Evolutionary conservation across 169 alveolate genomes (phyloP).

Genomic region (Neospora caninum): DNA sequence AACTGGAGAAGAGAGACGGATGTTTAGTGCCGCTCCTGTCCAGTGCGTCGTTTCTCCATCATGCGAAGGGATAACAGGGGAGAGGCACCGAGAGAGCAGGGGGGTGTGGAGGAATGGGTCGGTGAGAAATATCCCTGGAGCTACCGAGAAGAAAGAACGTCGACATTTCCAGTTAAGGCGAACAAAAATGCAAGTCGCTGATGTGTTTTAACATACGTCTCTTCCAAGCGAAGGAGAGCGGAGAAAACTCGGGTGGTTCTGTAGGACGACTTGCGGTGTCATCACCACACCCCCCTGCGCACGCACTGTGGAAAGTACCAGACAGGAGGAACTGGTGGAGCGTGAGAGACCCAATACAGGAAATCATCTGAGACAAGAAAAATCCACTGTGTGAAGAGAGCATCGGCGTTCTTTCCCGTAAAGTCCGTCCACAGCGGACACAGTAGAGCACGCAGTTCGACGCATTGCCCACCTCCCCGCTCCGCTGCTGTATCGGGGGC

Average conservation of each 20-base stretch:
- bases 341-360: neutral
- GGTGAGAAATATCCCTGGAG: neutral
- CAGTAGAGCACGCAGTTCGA: neutral
- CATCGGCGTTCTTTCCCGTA: neutral
- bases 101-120: neutral
- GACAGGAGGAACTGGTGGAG: neutral
- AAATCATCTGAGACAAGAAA: neutral
- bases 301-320: neutral
- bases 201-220: neutral
- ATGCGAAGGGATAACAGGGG: neutral
- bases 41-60: neutral
- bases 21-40: neutral
- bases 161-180: neutral
- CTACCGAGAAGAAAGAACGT: neutral
- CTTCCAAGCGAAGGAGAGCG: neutral
- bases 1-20: neutral
- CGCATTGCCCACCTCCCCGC: neutral
- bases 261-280: neutral
- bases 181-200: neutral
- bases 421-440: neutral
- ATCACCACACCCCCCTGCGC: constrained; percentile 5
- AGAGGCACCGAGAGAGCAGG: neutral
- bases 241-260: neutral
- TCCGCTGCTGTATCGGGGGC: constrained; percentile 9
- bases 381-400: neutral